Conservation (phyloP, 805 yeast genomes). For the Yamadazyma paraphyllophila region DNA sequence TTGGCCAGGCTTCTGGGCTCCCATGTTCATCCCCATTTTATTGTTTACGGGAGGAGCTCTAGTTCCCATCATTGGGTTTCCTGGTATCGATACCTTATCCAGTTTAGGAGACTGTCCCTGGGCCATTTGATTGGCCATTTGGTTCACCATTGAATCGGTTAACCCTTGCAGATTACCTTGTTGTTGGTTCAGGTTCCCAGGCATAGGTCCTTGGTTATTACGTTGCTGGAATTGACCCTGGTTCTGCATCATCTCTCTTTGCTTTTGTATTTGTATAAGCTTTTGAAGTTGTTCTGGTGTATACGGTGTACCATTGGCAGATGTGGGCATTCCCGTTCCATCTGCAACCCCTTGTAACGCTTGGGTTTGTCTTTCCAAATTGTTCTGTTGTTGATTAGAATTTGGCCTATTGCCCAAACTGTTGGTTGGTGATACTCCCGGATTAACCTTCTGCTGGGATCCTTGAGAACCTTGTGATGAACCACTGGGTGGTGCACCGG, state of each 20-base stretch:
- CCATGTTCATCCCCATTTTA: conserved; percentile 3
- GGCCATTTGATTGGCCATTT: conserved; percentile 3
- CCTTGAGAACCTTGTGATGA: neutral
- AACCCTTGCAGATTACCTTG: neutral
- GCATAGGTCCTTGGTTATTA: neutral
- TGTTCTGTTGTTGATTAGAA: neutral
- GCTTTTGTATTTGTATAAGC: conserved; percentile 51
- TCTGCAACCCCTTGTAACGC: conserved; percentile 14
- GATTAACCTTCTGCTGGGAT: conserved; percentile 1
- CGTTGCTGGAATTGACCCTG: conserved; percentile 30
- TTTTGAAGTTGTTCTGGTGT: conserved; percentile 63
- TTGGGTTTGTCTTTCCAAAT: conserved; percentile 3
- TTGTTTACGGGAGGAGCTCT: conserved; percentile 13
- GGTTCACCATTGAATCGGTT: conserved; percentile 1
- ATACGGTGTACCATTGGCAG: conserved; percentile 56
- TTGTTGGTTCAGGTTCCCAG: neutral
- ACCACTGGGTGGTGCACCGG: too few species aligned
- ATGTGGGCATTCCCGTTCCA: conserved; percentile 28
- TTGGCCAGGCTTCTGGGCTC: neutral
- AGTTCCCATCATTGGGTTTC: conserved; percentile 16
- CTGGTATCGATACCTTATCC: conserved; percentile 1
- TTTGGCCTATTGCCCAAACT: conserved; percentile 1
- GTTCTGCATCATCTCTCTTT: conserved; percentile 46
- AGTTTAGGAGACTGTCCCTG: conserved; percentile 3
- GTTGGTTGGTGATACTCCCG: conserved; percentile 8